These are phyloP conservation scores for Ogataea saltuana DNA, from an alignment of 805 yeast species.

Conservation along the genomic window DNA sequence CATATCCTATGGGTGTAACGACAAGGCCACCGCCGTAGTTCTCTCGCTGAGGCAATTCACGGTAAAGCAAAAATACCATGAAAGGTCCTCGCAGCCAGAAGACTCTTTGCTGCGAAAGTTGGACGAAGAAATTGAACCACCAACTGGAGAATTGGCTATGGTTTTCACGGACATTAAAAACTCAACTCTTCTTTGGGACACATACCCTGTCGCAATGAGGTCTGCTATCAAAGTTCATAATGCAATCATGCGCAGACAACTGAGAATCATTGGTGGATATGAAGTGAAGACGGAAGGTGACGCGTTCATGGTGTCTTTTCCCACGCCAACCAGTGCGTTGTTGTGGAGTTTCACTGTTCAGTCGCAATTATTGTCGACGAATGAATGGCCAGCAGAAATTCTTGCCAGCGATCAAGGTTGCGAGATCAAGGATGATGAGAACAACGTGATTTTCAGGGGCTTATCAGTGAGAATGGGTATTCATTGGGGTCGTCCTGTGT, in stretches of 20 bases:
- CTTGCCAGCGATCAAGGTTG: slow-evolving; percentile 82
- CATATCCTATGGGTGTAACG: slow-evolving; percentile 83
- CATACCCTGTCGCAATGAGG: slow-evolving; percentile 90
- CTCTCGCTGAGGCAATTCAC: slow-evolving; percentile 62
- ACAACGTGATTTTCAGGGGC: slow-evolving; percentile 73
- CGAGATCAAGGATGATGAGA: slow-evolving; percentile 65
- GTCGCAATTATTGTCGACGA: slow-evolving; percentile 67
- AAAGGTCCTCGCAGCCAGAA: slow-evolving; percentile 52
- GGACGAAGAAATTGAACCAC: slow-evolving; percentile 91
- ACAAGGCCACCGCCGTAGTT: slow-evolving; percentile 79
- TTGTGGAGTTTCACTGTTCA: slow-evolving; percentile 96
- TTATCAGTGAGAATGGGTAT: slow-evolving; percentile 96
- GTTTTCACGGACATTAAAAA: slow-evolving; percentile 97
- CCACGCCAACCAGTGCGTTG: slow-evolving; percentile 85
- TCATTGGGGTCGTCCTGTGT: slow-evolving; percentile 97
- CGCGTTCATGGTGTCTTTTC: slow-evolving; percentile 97
- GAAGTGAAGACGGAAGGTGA: slow-evolving; percentile 99
- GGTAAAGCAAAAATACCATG: slow-evolving; percentile 36
- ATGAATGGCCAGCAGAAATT: slow-evolving; percentile 96
- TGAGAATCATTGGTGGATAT: slow-evolving; percentile 92
- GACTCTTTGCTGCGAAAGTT: slow-evolving; percentile 80
- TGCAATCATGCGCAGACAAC: slow-evolving; percentile 88
- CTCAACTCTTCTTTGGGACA: slow-evolving; percentile 92
- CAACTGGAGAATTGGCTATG: slow-evolving; percentile 90
- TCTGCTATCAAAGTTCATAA: slow-evolving; percentile 95